These are phyloP conservation scores for Saccharomyces hybrid DNA, from an alignment of 1,139 yeast species.

Conservation along the genomic window DNA sequence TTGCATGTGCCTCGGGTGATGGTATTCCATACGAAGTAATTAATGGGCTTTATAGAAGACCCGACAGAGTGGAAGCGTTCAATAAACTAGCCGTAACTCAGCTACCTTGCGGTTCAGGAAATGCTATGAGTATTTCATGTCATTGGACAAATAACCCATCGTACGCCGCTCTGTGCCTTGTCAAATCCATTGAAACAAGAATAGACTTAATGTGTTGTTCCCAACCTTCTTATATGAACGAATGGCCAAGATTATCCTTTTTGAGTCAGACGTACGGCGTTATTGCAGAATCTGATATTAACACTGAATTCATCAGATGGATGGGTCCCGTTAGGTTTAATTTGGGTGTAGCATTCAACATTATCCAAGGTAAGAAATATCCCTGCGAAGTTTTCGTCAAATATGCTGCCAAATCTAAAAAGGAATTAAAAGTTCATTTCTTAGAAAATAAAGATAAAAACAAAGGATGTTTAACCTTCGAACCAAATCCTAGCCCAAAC, in stretches of 20 bases:
- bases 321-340: conserved; percentile 82
- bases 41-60: conserved; percentile 64
- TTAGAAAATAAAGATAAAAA: conserved; percentile 31
- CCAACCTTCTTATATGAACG: conserved; percentile 39
- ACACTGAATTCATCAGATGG: conserved; percentile 85
- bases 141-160: conserved; percentile 65
- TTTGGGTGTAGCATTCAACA: conserved; percentile 61
- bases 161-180: conserved; percentile 58
- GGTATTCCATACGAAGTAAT: conserved; percentile 93
- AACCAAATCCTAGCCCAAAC: not conserved
- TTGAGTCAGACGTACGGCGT: conserved; percentile 82
- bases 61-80: conserved; percentile 60
- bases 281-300: conserved; percentile 89
- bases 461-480: conserved; percentile 4
- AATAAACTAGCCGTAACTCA: conserved; percentile 65
- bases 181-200: conserved; percentile 60
- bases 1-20: conserved; percentile 93
- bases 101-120: conserved; percentile 93
- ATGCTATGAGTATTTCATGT: conserved; percentile 79
- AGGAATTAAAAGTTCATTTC: conserved; percentile 47
- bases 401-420: conserved; percentile 48
- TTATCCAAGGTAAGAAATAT: conserved; percentile 51
- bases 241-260: conserved; percentile 51
- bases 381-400: conserved; percentile 80
- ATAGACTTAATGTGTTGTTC: conserved; percentile 80